phyloP scores from a whole-genome alignment of 192 early-diverging fungal species.

The Linnemannia elongata region DNA sequence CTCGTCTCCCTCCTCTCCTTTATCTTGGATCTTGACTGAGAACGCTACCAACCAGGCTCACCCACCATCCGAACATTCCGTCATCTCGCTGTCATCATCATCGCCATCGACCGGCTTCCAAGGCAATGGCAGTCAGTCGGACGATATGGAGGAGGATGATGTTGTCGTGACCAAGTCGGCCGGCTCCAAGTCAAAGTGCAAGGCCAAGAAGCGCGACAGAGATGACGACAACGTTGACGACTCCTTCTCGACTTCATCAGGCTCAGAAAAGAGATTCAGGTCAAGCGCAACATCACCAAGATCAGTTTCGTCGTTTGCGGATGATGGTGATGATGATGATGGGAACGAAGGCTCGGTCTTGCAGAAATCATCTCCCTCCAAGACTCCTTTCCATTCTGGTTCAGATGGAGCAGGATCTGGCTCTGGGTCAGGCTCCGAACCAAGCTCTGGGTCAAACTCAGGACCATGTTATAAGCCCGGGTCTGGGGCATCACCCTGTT shows the following conservation, averaged over 20 bases:
- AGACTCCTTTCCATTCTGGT: background rate
- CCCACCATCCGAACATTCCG: background rate
- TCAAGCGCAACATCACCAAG: background rate
- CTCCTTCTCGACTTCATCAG: background rate
- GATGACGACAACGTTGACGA: background rate
- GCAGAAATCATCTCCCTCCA: background rate
- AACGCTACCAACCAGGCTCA: background rate
- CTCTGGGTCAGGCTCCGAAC: background rate
- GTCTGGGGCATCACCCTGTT: too few species aligned
- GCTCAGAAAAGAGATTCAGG: background rate
- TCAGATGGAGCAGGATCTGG: background rate
- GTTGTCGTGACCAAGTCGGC: background rate
- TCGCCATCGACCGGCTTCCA: background rate
- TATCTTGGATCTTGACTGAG: background rate
- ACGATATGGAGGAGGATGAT: background rate
- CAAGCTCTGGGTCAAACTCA: background rate
- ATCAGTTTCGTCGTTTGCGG: too few species aligned
- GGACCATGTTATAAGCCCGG: background rate
- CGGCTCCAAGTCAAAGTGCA: background rate
- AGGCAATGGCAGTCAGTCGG: background rate
- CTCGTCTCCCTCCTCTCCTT: background rate
- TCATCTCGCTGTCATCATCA: background rate
- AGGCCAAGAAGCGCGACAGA: background rate
- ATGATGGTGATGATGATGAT: background rate
- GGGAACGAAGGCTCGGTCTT: background rate